phyloP scores from a whole-genome alignment of 495 filamentous ascomycete genomes.

The Lasiosphaeris hirsuta region DNA sequence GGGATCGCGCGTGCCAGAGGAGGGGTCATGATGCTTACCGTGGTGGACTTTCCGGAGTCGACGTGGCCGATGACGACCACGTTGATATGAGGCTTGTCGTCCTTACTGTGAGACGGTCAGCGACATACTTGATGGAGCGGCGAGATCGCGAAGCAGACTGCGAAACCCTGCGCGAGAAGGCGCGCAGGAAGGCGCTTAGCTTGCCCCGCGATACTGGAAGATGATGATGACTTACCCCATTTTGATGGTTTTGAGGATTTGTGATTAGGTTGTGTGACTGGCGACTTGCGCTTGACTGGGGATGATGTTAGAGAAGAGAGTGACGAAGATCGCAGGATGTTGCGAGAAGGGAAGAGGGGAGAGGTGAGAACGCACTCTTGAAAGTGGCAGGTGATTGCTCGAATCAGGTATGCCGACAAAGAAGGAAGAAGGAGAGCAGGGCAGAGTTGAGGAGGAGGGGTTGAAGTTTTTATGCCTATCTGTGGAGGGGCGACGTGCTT shows the following conservation, averaged over 20 bases:
- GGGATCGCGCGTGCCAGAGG: constrained; percentile 39
- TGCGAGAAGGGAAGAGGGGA: constrained; percentile 1
- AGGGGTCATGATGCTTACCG: constrained; percentile 49
- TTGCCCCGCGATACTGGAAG: neutral
- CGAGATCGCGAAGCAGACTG: neutral
- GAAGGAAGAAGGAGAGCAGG: constrained; percentile 28
- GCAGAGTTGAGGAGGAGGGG: constrained; percentile 25
- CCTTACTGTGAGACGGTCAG: constrained; percentile 61
- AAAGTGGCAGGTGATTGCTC: constrained; percentile 37
- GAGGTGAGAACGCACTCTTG: constrained; percentile 12
- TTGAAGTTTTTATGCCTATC: constrained; percentile 29
- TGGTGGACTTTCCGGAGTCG: constrained; percentile 99
- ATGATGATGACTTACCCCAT: constrained; percentile 31
- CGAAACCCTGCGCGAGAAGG: neutral
- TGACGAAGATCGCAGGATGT: constrained; percentile 1
- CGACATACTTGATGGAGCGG: neutral
- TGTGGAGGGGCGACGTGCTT: constrained; percentile 24
- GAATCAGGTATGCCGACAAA: constrained; percentile 39
- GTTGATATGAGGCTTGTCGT: constrained; percentile 84
- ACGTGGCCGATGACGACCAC: constrained; percentile 99
- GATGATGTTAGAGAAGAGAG: constrained; percentile 13
- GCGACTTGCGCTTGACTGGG: constrained; percentile 23
- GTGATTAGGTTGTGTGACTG: constrained; percentile 13
- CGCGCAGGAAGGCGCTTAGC: constrained; percentile 1
- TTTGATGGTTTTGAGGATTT: constrained; percentile 20